These are phyloP conservation scores for Penicillium cinerascens DNA, from an alignment of 495 filamentous ascomycete species.

Conservation along the genomic window DNA sequence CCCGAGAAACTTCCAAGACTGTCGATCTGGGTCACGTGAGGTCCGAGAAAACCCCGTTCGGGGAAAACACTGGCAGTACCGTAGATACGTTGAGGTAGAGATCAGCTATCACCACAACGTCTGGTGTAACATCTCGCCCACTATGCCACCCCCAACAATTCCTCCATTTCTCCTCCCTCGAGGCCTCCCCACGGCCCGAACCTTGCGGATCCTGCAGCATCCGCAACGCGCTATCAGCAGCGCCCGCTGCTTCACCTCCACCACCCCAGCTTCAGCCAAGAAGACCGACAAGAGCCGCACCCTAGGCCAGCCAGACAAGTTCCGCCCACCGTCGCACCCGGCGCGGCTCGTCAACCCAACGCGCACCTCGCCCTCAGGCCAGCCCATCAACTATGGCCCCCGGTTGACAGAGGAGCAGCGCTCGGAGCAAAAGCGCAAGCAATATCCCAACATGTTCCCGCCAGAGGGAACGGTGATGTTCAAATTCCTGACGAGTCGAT, in stretches of 20 bases:
- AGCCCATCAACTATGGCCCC: slow-evolving; percentile 63
- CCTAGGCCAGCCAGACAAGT: slow-evolving; percentile 75
- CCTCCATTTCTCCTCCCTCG: slow-evolving; percentile 43
- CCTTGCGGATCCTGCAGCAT: slow-evolving; percentile 26
- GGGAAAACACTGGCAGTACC: not conserved
- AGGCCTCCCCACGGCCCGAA: slow-evolving; percentile 32
- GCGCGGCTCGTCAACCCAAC: slow-evolving; percentile 48
- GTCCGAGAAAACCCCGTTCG: slow-evolving; percentile 17
- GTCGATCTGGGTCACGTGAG: not conserved
- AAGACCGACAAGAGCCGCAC: slow-evolving; percentile 49
- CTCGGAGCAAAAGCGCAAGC: slow-evolving; percentile 55
- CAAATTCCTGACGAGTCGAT: slow-evolving; percentile 68
- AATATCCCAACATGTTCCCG: slow-evolving; percentile 82
- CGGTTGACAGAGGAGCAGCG: slow-evolving; percentile 55
- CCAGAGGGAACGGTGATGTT: slow-evolving; percentile 68
- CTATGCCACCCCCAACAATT: slow-evolving; percentile 29
- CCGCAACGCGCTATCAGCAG: not conserved
- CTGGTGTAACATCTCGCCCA: not conserved
- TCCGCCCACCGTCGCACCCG: slow-evolving; percentile 82
- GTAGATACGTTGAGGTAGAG: not conserved
- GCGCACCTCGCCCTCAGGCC: slow-evolving; percentile 24
- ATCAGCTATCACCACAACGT: not conserved
- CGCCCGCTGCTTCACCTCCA: slow-evolving; percentile 25
- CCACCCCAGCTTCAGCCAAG: slow-evolving; percentile 12
- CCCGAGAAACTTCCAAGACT: not conserved